Percentiles rank a stretch among this genome's conserved stretches.
These are phyloP conservation scores for Ascochyta fabae DNA, from an alignment of 2,329 filamentous ascomycete species.

Conservation along the genomic window DNA sequence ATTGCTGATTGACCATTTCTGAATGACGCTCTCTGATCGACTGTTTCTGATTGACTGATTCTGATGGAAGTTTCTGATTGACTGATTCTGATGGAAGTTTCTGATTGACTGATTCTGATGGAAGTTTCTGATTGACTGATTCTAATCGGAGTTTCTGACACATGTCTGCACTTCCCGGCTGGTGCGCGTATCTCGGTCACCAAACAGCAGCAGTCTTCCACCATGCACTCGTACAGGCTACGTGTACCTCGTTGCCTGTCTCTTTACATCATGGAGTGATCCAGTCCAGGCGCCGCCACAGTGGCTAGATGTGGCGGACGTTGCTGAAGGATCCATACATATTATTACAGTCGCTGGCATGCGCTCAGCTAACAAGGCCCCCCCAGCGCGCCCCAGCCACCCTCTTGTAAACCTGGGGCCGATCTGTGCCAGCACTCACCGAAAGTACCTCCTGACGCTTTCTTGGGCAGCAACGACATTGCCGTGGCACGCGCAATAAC, in stretches of 20 bases:
- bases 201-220: neutral
- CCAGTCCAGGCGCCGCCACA: constrained; percentile 11
- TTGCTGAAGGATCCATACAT: too few species aligned
- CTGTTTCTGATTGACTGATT: neutral
- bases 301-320: constrained; percentile 5
- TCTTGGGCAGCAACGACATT: constrained; percentile 14
- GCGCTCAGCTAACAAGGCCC: constrained; percentile 13
- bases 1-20: neutral
- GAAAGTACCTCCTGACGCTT: constrained; percentile 10
- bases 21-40: neutral
- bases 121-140: too few species aligned
- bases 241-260: neutral
- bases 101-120: too few species aligned
- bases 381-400: constrained; percentile 10
- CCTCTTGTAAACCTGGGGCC: constrained; percentile 10
- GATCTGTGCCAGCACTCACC: constrained; percentile 18
- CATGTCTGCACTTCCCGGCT: neutral
- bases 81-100: too few species aligned
- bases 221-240: neutral
- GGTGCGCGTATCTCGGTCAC: neutral
- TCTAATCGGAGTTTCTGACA: too few species aligned
- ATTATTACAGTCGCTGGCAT: neutral
- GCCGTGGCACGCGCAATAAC: constrained; percentile 5
- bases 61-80: too few species aligned
- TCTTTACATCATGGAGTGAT: constrained; percentile 6